Evolutionary conservation across 2,329 filamentous ascomycete species (phyloP), one percentile per base, ranked within the genome.

Genomic region (Hawksworthiomyces lignivorus): DNA sequence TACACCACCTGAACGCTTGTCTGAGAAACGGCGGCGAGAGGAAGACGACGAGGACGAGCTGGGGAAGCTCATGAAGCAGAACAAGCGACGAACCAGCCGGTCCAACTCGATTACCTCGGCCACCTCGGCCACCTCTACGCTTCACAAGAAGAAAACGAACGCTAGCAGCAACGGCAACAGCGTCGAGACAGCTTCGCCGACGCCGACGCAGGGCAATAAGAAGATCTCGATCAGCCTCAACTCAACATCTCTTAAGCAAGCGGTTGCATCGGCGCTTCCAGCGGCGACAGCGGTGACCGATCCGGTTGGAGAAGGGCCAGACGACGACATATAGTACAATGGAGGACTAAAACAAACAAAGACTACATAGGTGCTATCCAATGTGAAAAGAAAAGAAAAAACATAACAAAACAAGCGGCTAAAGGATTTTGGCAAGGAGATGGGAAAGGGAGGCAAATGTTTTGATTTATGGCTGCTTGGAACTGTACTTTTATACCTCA

Each of bases 31-130:
- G 36, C 77, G 90, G 36, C 78, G 92, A 53, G 89, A 95, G 57
- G 90, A 96, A 44, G 87, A 94, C 48, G 90, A 96, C 34, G 89
- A 95, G 43, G 89, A 96, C 50, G 87, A 90, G 55, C 66, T 97
- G n/a, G 80, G 81, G 41, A 94, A 92, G 62, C 72, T 96, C 53
- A 79, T 86, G 50, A 67, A 75, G 36, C 69, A 68, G 55, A 82
- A 81, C 56, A 72, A 78, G 30, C 72, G 78, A 28, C 80, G 75
- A 53, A 79, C 73, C 57, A 69, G 65, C 42, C 41, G 45, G 27
- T 72, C 75, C 7, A 65, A 66, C 3, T 67, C 64, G 14, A 61
- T 64, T n/a, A n/a, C n/a, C n/a, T n/a, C n/a, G n/a, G n/a, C n/a
- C n/a, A n/a, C n/a, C n/a, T n/a, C n/a, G n/a, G n/a, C n/a, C n/a